A percentile compares a stretch with the other conserved stretches of the same genome.
Conservation (phyloP, 441 rosid species). For the Gossypium trilobum region DNA sequence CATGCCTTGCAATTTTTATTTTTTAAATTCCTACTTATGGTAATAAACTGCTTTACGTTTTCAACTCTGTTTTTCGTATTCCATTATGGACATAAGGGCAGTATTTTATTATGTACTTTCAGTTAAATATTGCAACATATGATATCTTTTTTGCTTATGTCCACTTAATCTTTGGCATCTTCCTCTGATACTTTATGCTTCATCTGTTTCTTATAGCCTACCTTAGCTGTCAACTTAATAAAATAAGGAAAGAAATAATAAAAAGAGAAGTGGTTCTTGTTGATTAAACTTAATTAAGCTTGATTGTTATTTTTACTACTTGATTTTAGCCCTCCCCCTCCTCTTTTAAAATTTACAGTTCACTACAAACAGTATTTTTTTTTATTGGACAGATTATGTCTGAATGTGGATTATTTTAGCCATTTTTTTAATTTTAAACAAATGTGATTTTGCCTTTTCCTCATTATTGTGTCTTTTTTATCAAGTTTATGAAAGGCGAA, state of each 20-base stretch:
- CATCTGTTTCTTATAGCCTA: neutral
- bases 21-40: neutral
- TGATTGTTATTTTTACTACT: neutral
- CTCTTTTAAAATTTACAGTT: neutral
- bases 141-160: neutral
- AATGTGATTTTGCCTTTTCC: neutral
- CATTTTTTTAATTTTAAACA: neutral
- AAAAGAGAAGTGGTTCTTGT: neutral
- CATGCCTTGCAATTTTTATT: neutral
- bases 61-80: neutral
- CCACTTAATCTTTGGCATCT: neutral
- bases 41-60: neutral
- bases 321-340: neutral
- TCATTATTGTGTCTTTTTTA: neutral
- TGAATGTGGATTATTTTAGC: neutral
- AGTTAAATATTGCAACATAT: neutral
- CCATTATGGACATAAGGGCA: neutral
- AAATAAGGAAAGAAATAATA: neutral
- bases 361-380: neutral
- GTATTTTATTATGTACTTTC: neutral
- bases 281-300: conserved; percentile 2
- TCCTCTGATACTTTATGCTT: neutral
- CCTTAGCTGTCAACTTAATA: neutral
- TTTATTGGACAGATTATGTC: neutral
- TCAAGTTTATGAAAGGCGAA: neutral